Evolutionary conservation across 2,329 filamentous ascomycete genomes (phyloP).

Genomic region (Harringtonia aguacate): DNA sequence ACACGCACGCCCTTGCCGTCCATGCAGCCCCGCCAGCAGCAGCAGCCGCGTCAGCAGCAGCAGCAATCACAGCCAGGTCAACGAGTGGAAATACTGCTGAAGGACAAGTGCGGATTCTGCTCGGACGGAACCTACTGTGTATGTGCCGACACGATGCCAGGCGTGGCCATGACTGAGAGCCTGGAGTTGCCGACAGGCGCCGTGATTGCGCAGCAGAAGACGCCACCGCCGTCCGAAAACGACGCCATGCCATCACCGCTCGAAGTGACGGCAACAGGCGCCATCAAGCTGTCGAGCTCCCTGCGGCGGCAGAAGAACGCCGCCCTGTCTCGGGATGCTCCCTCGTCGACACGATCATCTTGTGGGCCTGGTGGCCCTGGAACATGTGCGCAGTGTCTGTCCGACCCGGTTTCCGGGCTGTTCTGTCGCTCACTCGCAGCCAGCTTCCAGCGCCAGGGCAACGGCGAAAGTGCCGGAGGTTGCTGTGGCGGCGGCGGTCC

Average conservation of each 20-base stretch:
- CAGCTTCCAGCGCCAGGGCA: constrained; percentile 35
- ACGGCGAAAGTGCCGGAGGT: constrained; percentile 25
- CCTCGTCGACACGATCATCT: constrained; percentile 19
- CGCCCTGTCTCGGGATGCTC: constrained; percentile 4
- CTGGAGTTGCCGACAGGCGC: constrained; percentile 16
- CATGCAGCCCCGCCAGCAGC: constrained; percentile 5
- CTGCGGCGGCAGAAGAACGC: constrained; percentile 18
- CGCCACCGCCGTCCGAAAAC: constrained; percentile 50
- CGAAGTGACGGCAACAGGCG: constrained; percentile 49
- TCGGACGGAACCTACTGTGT: constrained; percentile 73
- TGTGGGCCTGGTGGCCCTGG: constrained; percentile 63
- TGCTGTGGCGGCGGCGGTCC: constrained; percentile 53
- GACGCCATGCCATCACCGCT: constrained; percentile 46
- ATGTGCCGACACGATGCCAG: constrained; percentile 50
- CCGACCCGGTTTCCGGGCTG: constrained; percentile 68
- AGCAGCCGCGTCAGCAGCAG: background rate
- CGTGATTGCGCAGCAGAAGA: constrained; percentile 36
- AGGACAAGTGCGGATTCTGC: constrained; percentile 74
- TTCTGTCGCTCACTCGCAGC: constrained; percentile 77
- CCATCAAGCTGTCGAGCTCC: constrained; percentile 44
- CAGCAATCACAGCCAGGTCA: constrained; percentile 6
- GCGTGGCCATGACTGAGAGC: constrained; percentile 24
- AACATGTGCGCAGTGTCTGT: constrained; percentile 66
- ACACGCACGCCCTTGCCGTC: constrained; percentile 10
- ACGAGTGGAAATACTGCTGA: constrained; percentile 30